phyloP scores from a whole-genome alignment of 768 basidiomycete genomes.

The Sarcodon aspratus region DNA sequence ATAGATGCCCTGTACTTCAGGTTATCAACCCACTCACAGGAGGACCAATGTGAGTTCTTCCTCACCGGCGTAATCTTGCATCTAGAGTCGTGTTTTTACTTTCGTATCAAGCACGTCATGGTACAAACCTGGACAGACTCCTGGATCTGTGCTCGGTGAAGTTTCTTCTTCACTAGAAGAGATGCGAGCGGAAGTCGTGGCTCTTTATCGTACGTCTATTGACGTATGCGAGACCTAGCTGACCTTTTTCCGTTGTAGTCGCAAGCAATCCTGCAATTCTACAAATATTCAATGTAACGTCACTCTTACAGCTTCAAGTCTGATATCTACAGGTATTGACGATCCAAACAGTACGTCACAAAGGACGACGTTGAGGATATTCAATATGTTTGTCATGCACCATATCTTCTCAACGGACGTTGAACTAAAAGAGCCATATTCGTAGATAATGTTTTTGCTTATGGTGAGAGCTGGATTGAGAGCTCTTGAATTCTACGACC shows the following conservation, averaged over 20 bases:
- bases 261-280: conserved; percentile 68
- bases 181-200: conserved; percentile 85
- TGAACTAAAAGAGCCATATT: too few relatives aligned
- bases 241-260: conserved; percentile 28
- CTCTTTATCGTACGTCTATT: conserved; percentile 53
- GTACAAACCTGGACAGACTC: conserved; percentile 84
- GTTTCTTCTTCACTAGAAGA: conserved; percentile 90
- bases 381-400: conserved; percentile 38
- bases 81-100: background rate
- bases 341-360: conserved; percentile 42
- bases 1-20: conserved; percentile 22
- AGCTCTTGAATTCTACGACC: conserved; percentile 78
- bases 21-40: conserved; percentile 77
- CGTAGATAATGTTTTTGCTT: conserved; percentile 45
- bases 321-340: background rate
- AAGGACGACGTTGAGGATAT: conserved; percentile 64
- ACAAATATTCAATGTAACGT: conserved; percentile 59
- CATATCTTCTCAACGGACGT: too few relatives aligned
- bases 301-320: background rate
- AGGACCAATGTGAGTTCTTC: conserved; percentile 46
- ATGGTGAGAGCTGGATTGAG: conserved; percentile 82
- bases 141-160: conserved; percentile 74
- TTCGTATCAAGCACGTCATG: conserved; percentile 47
- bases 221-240: background rate
- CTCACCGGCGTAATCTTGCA: background rate